phyloP scores from a whole-genome alignment of 2,329 filamentous ascomycete species.

The Hypoxylon sp. region DNA sequence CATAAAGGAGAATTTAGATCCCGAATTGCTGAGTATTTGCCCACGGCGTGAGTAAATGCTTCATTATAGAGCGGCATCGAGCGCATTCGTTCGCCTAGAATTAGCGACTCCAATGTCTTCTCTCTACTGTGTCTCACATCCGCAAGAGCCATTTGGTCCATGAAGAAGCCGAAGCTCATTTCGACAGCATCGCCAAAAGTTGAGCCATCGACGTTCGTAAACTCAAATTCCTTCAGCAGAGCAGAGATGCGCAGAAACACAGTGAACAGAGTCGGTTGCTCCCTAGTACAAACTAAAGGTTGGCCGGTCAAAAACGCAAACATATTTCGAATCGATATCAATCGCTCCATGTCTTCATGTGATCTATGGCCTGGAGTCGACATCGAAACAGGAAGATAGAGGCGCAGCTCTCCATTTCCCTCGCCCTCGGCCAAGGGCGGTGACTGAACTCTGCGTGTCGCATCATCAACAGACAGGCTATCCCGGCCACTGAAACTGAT shows the following conservation, averaged over 20 bases:
- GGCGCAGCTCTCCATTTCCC: constrained; percentile 60
- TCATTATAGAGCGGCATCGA: constrained; percentile 88
- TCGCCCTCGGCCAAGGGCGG: constrained; percentile 57
- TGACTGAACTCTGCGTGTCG: constrained; percentile 57
- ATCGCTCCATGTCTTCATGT: constrained; percentile 65
- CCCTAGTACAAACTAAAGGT: constrained; percentile 71
- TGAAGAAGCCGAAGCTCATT: constrained; percentile 79
- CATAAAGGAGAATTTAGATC: constrained; percentile 78
- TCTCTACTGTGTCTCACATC: constrained; percentile 87
- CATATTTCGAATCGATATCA: constrained; percentile 74
- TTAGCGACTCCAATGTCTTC: constrained; percentile 88
- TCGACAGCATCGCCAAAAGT: constrained; percentile 73
- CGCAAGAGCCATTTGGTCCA: constrained; percentile 81
- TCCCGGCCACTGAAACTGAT: constrained; percentile 65
- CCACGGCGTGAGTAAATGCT: constrained; percentile 90
- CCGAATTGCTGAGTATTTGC: constrained; percentile 83
- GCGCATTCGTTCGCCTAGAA: constrained; percentile 90
- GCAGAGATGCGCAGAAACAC: constrained; percentile 69
- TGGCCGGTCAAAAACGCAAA: constrained; percentile 77
- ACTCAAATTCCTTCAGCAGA: constrained; percentile 71
- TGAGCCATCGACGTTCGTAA: constrained; percentile 68
- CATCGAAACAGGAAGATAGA: constrained; percentile 68
- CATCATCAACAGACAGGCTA: constrained; percentile 66
- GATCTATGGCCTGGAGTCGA: constrained; percentile 56
- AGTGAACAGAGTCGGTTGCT: constrained; percentile 66